Conservation (phyloP, 139 green algal genomes). For the Coelastrella sp. region DNA sequence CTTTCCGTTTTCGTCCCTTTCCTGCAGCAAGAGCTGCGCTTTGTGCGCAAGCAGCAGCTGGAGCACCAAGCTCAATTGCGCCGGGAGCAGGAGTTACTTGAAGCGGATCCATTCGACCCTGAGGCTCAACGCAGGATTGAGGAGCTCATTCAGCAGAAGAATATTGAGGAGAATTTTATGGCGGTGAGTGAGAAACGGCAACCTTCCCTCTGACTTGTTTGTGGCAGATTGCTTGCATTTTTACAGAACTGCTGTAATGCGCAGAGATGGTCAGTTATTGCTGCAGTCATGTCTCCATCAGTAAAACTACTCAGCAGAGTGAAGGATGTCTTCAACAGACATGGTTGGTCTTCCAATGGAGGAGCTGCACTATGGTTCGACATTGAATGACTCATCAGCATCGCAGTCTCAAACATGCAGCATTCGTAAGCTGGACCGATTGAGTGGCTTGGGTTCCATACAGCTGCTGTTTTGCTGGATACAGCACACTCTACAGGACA, state of each 20-base stretch:
- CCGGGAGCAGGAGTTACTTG: constrained; percentile 63
- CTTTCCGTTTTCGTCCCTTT: neutral
- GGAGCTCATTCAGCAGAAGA: constrained; percentile 88
- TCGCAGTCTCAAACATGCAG: no score
- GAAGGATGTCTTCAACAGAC: no score
- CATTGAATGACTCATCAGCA: no score
- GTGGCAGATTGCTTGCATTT: neutral
- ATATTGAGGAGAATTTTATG: constrained; percentile 92
- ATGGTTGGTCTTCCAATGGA: no score
- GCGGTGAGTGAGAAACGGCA: neutral
- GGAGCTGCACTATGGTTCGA: no score
- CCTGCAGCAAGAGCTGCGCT: constrained; percentile 35
- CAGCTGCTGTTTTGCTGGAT: no score
- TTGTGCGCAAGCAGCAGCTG: constrained; percentile 38
- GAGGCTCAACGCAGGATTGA: constrained; percentile 92
- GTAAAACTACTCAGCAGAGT: no score
- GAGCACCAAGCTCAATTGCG: constrained; percentile 41
- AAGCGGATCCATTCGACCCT: constrained; percentile 89
- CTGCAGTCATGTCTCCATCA: neutral
- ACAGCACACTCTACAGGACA: no score
- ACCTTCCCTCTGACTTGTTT: neutral
- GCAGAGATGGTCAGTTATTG: no score
- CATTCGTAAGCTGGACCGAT: no score
- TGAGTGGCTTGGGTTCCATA: no score
- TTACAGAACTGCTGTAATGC: neutral